phyloP scores from a whole-genome alignment of 805 yeast species.

The Barnettozyma californica region DNA sequence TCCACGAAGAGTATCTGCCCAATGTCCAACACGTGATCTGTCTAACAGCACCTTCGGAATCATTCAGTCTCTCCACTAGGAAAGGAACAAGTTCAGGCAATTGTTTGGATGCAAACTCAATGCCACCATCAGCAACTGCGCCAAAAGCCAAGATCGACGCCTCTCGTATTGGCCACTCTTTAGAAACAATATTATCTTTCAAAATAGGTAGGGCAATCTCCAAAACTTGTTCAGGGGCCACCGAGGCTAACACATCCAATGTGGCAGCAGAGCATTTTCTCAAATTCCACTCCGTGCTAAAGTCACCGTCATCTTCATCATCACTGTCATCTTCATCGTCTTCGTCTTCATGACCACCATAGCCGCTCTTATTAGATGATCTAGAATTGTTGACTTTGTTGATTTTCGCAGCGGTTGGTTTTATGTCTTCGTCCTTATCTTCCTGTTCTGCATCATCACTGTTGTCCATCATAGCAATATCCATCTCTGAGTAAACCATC shows the following conservation, averaged over 20 bases:
- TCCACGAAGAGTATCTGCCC: conserved; percentile 81
- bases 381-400: conserved; percentile 32
- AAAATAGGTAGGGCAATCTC: conserved; percentile 67
- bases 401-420: conserved; percentile 70
- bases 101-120: conserved; percentile 62
- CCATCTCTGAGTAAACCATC: conserved; percentile 87
- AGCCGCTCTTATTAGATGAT: conserved; percentile 19
- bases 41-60: conserved; percentile 76
- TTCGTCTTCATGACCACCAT: conserved; percentile 22
- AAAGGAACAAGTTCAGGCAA: conserved; percentile 81
- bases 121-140: conserved; percentile 87
- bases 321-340: conserved; percentile 64
- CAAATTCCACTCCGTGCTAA: conserved; percentile 77
- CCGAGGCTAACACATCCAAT: conserved; percentile 70
- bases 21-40: conserved; percentile 96
- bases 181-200: conserved; percentile 60
- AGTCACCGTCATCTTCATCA: conserved; percentile 65
- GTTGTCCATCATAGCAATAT: conserved; percentile 60
- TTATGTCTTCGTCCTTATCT: conserved; percentile 83
- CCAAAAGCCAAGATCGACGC: conserved; percentile 93
- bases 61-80: conserved; percentile 72
- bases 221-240: conserved; percentile 63
- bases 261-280: conserved; percentile 95
- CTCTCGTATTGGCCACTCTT: conserved; percentile 86
- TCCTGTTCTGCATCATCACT: conserved; percentile 72